Conservation (phyloP, 2,329 filamentous ascomycete species). For the Aspergillus jensenii region DNA sequence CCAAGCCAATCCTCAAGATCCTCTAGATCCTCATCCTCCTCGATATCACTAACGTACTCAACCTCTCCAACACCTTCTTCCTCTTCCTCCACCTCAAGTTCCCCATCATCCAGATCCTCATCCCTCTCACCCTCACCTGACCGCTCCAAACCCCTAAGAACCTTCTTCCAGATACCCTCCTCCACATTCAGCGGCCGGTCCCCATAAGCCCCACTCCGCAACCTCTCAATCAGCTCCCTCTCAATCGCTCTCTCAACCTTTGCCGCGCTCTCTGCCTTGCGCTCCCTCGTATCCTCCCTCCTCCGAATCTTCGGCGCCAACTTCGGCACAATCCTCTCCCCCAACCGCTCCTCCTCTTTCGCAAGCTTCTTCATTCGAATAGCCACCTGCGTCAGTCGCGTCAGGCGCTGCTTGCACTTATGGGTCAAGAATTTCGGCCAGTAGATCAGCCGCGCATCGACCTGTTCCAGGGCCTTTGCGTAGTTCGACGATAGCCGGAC, state of each 20-base stretch:
- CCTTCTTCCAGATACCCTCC: slow-evolving; percentile 95
- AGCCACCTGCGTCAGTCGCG: slow-evolving; percentile 85
- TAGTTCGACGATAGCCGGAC: slow-evolving; percentile 91
- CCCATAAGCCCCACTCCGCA: slow-evolving; percentile 90
- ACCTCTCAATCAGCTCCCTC: slow-evolving; percentile 84
- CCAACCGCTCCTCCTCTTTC: slow-evolving; percentile 84
- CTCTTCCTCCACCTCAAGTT: slow-evolving; percentile 71
- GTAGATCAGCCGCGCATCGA: slow-evolving; percentile 84
- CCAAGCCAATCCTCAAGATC: slow-evolving; percentile 97
- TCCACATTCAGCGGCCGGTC: slow-evolving; percentile 94
- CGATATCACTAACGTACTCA: slow-evolving; percentile 91
- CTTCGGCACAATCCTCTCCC: slow-evolving; percentile 84
- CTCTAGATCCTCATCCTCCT: slow-evolving; percentile 78
- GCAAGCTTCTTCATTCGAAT: slow-evolving; percentile 75
- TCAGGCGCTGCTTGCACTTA: slow-evolving; percentile 96
- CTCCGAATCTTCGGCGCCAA: slow-evolving; percentile 85
- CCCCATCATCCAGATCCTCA: slow-evolving; percentile 83
- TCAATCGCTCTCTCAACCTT: slow-evolving; percentile 97
- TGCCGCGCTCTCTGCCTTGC: slow-evolving; percentile 76
- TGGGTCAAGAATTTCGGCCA: slow-evolving; percentile 92
- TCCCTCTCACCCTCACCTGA: slow-evolving; percentile 80
- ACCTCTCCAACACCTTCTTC: slow-evolving; percentile 73
- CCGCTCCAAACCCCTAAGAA: slow-evolving; percentile 84
- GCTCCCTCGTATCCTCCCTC: slow-evolving; percentile 72
- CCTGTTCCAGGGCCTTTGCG: slow-evolving; percentile 79